Conservation (phyloP, 805 yeast genomes). For the Jamesozyma hellenica region DNA sequence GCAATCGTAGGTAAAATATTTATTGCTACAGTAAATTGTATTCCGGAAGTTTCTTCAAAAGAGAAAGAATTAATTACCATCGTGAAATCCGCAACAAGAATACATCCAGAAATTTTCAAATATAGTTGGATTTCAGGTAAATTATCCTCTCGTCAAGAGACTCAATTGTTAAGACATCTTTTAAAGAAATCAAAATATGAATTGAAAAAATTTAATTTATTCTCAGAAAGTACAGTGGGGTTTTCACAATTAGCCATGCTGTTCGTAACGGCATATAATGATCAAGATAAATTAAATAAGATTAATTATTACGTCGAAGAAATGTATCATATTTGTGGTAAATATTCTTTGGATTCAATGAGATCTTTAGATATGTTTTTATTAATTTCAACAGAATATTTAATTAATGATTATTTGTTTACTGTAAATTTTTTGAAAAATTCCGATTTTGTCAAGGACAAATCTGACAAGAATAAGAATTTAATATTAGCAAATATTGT, state of each 20-base stretch:
- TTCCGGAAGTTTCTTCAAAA: slow-evolving; percentile 7
- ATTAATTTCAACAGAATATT: slow-evolving; percentile 38
- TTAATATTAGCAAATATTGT: slow-evolving; percentile 44
- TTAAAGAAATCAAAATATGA: slow-evolving; percentile 30
- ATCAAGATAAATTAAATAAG: slow-evolving; percentile 34
- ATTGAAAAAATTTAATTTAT: slow-evolving; percentile 47
- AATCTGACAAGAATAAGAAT: slow-evolving; percentile 40
- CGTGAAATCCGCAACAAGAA: slow-evolving; percentile 5
- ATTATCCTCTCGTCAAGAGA: slow-evolving; percentile 17
- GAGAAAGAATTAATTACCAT: slow-evolving; percentile 16
- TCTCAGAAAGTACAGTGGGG: slow-evolving; percentile 73
- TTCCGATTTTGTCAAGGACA: slow-evolving; percentile 42
- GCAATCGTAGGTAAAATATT: slow-evolving; percentile 17
- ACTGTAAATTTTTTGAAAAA: slow-evolving; percentile 40
- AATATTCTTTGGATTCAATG: slow-evolving; percentile 63
- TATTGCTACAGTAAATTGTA: slow-evolving; percentile 11
- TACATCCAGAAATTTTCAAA: slow-evolving; percentile 18
- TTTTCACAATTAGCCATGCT: slow-evolving; percentile 53
- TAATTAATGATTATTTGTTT: slow-evolving; percentile 38
- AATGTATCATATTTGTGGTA: slow-evolving; percentile 56
- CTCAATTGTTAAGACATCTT: slow-evolving; percentile 17
- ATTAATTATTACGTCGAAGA: slow-evolving; percentile 37
- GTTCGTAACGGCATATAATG: slow-evolving; percentile 34
- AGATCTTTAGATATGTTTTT: slow-evolving; percentile 56
- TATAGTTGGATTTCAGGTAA: slow-evolving; percentile 27